Base-by-base conservation (phyloP, 1,284 basidiomycete species). In the Leccinum variabile region DNA sequence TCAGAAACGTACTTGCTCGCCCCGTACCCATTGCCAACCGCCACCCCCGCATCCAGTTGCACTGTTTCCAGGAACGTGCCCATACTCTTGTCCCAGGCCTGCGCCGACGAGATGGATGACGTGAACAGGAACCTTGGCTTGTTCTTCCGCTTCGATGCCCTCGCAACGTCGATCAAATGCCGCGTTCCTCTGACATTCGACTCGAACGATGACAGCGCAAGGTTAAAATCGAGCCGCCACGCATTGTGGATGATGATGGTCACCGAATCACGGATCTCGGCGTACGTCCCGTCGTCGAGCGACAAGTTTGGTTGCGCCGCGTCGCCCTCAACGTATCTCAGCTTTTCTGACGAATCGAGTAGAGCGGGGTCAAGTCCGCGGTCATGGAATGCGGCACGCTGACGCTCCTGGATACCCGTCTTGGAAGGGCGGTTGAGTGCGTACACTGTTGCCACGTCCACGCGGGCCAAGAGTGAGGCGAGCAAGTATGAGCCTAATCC, bases 171-270 rank as follows among this genome's bases (percentile, higher is more conserved):
- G 25, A 77, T 67, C 35, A 78, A 59, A 59, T 72, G 61, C 11
- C 72, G 70, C 5, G 70, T 69, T 22, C 70, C 72, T 14, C 49
- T 61, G 6, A 79, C 62, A 37, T 74, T 68, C 0, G 71, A 64
- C 54, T 77, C 77, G 22, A 77, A 77, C 2, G 77, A 78, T 2
- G 69, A 63, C 13, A 78, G 57, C 5, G 68, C 65, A 1, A 78
- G 63, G 16, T 78, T 78, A 65, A 79, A 79, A 64, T 80, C 73
- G 4, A 78, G 67, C 0, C 71, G 56, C 30, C 53, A 54, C 6
- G 30, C 53, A 16, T 54, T 54, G 10, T 54, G 53, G 16, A 54
- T 54, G n/a, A 78, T 69, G 33, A 66, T 37, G 1, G 74, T 76
- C 5, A 71, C 64, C 10, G 67, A 64, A 35, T 64, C 49, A 11